Evolutionary conservation across 352 stramenopile genomes (phyloP), one percentile per base, ranked within the genome.

Genomic region (Elongisporangium senticosum): DNA sequence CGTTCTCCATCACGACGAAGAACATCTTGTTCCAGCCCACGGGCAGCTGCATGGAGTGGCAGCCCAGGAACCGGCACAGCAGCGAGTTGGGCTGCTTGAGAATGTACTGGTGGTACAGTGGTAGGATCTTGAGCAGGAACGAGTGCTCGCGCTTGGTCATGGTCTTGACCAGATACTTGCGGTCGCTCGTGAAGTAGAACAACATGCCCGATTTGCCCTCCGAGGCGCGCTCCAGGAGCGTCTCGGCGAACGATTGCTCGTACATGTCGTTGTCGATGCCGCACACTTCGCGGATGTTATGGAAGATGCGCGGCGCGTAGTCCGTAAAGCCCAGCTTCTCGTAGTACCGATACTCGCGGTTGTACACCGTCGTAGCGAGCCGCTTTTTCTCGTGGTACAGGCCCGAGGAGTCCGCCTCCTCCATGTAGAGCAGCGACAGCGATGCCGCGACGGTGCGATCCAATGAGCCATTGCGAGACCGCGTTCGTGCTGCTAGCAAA

Each of bases 11-110:
- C 39, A 93, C 85, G 28, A 95, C 70, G 61, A 95, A 95, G 68
- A 95, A 95, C 83, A 95, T 95, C 40, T 89, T 89, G 74, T 95
- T 93, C 85, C 85, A 95, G 4, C 85, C 85, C 0, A 95, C 85
- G 2, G 85, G 85, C n/a, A 95, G 73, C 61, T 95, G 85, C 85
- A 95, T 95, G 51, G 83, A 93, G 59, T 95, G 85, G 28, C 85
- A 95, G 23, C 85, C 85, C 8, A 95, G 68, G 52, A 92, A 91
- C 3, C 85, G 81, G 24, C 83, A 92, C 48, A 95, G 70, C 11
- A 95, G 71, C 50, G 81, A 88, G 57, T 89, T 84, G 0, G 83
- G 86, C 62, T 95, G 81, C 56, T 85, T 87, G 15, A 91, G 64
- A 50, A 95, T 77, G 60, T 95, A 95, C 71, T 91, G 81, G 58